Percentiles rank a stretch among this genome's conserved stretches.
Conservation (phyloP, 148 eudicot genomes). For the Hydrangea macrophylla region DNA sequence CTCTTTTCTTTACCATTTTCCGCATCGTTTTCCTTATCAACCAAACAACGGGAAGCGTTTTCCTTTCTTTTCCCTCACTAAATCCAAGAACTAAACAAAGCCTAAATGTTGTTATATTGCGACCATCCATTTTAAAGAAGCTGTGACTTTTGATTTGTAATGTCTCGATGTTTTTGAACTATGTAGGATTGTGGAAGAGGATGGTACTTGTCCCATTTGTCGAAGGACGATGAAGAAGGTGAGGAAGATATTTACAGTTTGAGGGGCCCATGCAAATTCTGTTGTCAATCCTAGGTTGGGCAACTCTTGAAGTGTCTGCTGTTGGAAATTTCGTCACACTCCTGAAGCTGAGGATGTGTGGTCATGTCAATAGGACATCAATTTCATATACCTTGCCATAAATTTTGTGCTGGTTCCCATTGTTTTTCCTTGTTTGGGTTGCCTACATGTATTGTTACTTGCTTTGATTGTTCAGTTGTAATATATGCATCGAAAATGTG, state of each 20-base stretch:
- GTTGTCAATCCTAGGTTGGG: background rate
- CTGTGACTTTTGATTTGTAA: background rate
- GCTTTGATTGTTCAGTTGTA: background rate
- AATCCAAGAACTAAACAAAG: no score
- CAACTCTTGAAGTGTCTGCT: background rate
- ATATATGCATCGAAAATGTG: background rate
- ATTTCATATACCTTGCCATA: background rate
- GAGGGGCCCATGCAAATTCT: slow-evolving; percentile 11
- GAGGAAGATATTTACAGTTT: slow-evolving; percentile 65
- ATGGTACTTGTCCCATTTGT: slow-evolving; percentile 68
- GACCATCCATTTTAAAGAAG: background rate
- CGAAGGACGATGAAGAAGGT: slow-evolving; percentile 71
- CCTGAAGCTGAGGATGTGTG: background rate
- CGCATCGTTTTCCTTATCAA: no score
- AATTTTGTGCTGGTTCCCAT: background rate
- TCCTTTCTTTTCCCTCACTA: no score
- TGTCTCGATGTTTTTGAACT: slow-evolving; percentile 2
- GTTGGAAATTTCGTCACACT: background rate
- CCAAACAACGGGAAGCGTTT: no score
- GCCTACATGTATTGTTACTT: background rate
- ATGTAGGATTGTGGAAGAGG: slow-evolving; percentile 71
- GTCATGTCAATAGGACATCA: no score
- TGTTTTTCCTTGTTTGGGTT: background rate
- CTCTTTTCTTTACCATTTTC: no score
- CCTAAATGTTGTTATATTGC: no score